A percentile compares a stretch with the other conserved stretches of the same genome.
Evolutionary conservation across 2,329 filamentous ascomycete genomes (phyloP).

Genomic region (Fusarium poae): DNA sequence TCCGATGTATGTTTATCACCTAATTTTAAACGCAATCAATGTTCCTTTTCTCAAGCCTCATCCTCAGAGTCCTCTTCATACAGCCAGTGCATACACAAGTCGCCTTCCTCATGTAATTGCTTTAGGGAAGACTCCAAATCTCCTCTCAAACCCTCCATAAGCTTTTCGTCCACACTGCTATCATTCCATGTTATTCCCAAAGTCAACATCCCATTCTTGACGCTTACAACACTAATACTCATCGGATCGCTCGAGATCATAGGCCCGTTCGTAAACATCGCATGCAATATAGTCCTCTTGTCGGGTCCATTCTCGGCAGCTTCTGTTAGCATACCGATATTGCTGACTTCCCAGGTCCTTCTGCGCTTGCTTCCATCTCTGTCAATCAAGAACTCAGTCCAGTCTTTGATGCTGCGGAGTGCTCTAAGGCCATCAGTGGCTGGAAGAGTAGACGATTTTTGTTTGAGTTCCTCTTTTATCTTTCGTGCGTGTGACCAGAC

Average conservation of each 20-base stretch:
- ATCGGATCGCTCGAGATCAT: slow-evolving; percentile 60
- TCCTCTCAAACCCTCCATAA: slow-evolving; percentile 55
- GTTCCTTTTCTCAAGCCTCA: not conserved
- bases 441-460: slow-evolving; percentile 53
- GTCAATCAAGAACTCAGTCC: slow-evolving; percentile 55
- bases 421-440: slow-evolving; percentile 60
- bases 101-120: slow-evolving; percentile 45
- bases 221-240: slow-evolving; percentile 62
- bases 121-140: slow-evolving; percentile 52
- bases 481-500: slow-evolving; percentile 60
- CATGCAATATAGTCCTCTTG: slow-evolving; percentile 57
- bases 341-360: slow-evolving; percentile 66
- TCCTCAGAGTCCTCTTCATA: slow-evolving; percentile 1
- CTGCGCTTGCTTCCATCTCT: slow-evolving; percentile 60
- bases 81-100: slow-evolving; percentile 1
- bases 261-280: slow-evolving; percentile 65
- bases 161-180: slow-evolving; percentile 54
- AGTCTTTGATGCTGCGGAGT: slow-evolving; percentile 60
- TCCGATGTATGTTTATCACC: not conserved
- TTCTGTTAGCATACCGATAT: slow-evolving; percentile 57
- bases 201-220: slow-evolving; percentile 56
- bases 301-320: slow-evolving; percentile 2
- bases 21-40: not conserved
- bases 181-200: slow-evolving; percentile 65
- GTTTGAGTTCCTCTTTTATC: slow-evolving; percentile 54